Conservation (phyloP, 176 grass and related monocot genomes). For the Oryza rufipogon region DNA sequence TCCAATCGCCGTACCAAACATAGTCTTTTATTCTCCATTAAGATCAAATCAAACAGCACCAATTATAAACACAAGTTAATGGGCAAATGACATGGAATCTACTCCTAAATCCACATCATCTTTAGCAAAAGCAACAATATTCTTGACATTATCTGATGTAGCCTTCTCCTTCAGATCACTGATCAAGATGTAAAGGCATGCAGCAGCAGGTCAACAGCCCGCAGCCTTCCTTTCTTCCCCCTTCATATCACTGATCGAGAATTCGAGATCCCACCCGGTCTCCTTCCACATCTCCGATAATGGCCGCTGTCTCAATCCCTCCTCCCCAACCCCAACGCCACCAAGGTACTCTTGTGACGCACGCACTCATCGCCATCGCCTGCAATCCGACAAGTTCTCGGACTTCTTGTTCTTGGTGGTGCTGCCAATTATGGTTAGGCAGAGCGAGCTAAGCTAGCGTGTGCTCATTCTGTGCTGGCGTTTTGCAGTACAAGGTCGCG, state of each 20-base stretch:
- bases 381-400: not conserved
- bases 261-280: too few relatives aligned
- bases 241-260: not conserved
- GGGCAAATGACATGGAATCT: not conserved
- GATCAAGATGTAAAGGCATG: not conserved
- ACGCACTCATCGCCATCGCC: not conserved
- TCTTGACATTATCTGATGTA: not conserved
- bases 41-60: not conserved
- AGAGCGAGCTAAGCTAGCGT: not conserved
- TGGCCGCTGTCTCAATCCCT: not conserved
- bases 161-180: not conserved
- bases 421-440: not conserved
- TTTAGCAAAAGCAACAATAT: not conserved
- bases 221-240: not conserved
- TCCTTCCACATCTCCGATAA: not conserved
- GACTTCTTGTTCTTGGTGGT: too few relatives aligned
- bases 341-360: not conserved
- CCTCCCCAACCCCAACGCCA: not conserved
- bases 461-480: not conserved
- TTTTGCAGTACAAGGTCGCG: conserved; percentile 61
- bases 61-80: not conserved
- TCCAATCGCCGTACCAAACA: not conserved
- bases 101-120: not conserved
- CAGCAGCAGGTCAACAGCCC: not conserved
- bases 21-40: not conserved